These are phyloP conservation scores for Cutaneotrichosporon spelunceum DNA, from an alignment of 1,284 basidiomycete species.

Conservation along the genomic window DNA sequence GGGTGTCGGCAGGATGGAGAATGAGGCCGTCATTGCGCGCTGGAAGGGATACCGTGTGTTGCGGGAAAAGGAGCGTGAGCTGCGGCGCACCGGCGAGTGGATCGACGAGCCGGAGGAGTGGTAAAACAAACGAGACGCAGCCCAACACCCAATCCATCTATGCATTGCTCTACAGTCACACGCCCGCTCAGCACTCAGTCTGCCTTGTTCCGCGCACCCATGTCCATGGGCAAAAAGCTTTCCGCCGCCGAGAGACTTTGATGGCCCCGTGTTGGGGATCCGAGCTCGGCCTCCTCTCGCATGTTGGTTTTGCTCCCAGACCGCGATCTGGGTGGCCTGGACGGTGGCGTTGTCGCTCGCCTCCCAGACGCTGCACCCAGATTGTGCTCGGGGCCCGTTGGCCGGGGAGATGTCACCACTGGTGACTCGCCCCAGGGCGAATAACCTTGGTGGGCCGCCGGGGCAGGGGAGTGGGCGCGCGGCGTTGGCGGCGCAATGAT, in stretches of 20 bases:
- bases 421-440: slow-evolving; percentile 15
- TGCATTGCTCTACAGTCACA: not conserved
- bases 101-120: slow-evolving; percentile 51
- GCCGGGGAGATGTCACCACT: not conserved
- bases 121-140: slow-evolving; percentile 21
- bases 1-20: slow-evolving; percentile 57
- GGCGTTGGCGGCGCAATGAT: slow-evolving; percentile 60
- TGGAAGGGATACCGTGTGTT: slow-evolving; percentile 52
- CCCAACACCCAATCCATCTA: not conserved
- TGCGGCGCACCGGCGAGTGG: slow-evolving; percentile 49
- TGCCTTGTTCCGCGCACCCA: slow-evolving; percentile 3
- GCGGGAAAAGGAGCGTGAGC: slow-evolving; percentile 46
- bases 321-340: slow-evolving; percentile 8
- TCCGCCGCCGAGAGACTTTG: not conserved
- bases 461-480: slow-evolving; percentile 39
- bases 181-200: not conserved
- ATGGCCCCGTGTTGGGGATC: slow-evolving; percentile 1
- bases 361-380: not conserved
- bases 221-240: too few relatives aligned
- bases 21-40: slow-evolving; percentile 37
- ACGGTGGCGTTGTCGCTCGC: slow-evolving; percentile 4
- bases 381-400: not conserved
- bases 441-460: slow-evolving; percentile 12
- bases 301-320: not conserved
- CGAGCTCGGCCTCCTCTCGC: not conserved